Evolutionary conservation across 306 rosid species (phyloP), one percentile per base, ranked within the genome.

Genomic region (Cajanus cajan): DNA sequence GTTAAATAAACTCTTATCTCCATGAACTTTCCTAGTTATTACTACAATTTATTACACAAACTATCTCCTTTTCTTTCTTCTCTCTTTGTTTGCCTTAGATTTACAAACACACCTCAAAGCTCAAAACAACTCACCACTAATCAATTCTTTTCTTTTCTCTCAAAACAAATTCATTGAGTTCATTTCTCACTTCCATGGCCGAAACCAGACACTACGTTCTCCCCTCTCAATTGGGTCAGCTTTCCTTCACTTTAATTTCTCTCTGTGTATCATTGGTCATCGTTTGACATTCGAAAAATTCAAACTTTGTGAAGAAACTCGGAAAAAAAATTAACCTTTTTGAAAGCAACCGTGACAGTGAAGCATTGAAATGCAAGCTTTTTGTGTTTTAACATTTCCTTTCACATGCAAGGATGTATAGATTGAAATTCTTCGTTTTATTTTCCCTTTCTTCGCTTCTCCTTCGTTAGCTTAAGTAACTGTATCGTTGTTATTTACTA

Each of bases 131-230:
- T n/a, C 43, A n/a, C 7, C n/a, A 43, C 57, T 14, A 18, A 12
- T 69, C 4, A 28, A 1, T 14, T 28, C 11, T 6, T 14, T 8
- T 12, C 40, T 6, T 59, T 11, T 31, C 3, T 45, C 21, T 50
- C 4, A 16, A 55, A 54, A 8, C 6, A 19, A 10, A 64, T 4
- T 1, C 47, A 7, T 64, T 64, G 47, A 65, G 43, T 39, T 65
- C 72, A 15, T 6, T 43, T 43, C 39, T 41, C 4, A 5, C 14
- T 67, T 68, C 82, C 76, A 78, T 78, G 82, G 82, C 82, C 54
- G 75, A 78, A 4, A 36, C 59, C 59, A 78, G 12, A 41, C 61
- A 31, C 69, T 68, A 54, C 15, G n/a, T 14, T 25, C 75, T 2
- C 34, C 58, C 68, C 31, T 58, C 33, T 40, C 78, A 80, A 48